Base-by-base conservation (phyloP, 2,329 filamentous ascomycete genomes). In the Furcasterigmium furcatum region DNA sequence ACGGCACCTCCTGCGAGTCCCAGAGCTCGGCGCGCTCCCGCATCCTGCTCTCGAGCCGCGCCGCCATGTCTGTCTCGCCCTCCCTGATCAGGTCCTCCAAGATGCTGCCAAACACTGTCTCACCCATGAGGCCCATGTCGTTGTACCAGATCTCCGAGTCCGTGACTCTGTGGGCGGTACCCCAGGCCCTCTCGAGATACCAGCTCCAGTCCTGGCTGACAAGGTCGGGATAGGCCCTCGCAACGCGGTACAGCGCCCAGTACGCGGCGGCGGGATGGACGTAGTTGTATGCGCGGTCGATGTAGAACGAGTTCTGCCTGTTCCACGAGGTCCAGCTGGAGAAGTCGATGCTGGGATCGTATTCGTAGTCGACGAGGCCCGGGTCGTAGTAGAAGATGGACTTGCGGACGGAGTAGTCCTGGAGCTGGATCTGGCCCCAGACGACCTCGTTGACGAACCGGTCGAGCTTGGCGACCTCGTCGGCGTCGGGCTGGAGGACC, bases 341-440 rank as follows among this genome's bases (percentile, higher is more conserved):
- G 77, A 76, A 82, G 52, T 78, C 59, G 6, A 73, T 63, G 0
- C 50, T 53, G 0, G 62, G 39, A 38, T 66, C 57, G 53, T 82
- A 82, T 0, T 53, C 30, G 49, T 72, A 82, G 0, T 70, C 64
- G 1, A 74, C 55, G 0, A 59, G 62, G 4, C 58, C 56, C 0
- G 72, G 75, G 20, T 81, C 66, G 46, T 82, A 80, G 60, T 69
- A 83, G 62, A 82, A 82, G 10, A 76, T 62, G 44, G 76, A 80
- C 53, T 78, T 79, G 9, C 70, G 65, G 3, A 83, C 78, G 1
- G 63, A 66, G 44, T 71, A 77, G 24, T 72, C 65, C 1, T 63
- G 49, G 0, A 61, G 65, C 49, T 80, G 77, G 4, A 82, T 62
- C 1, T 60, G 67, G 2, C 68, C 70, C 59, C 72, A 77, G 1